Conservation (phyloP, 192 early-diverging fungal species). For the Nowakowskiella sp. region DNA sequence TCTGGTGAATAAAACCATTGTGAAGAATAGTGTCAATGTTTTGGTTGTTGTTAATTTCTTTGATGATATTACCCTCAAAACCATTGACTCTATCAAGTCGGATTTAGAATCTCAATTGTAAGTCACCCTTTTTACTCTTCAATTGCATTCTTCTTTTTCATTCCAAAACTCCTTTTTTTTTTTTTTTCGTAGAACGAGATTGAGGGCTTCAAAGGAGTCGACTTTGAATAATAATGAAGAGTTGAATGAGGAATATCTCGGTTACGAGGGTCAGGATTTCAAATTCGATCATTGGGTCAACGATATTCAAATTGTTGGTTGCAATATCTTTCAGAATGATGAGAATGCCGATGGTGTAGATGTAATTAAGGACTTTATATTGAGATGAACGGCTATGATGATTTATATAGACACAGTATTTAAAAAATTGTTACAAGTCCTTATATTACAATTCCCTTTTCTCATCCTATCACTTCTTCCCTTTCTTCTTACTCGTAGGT, state of each 20-base stretch:
- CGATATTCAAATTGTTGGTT: conserved; percentile 54
- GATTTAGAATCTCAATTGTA: conserved; percentile 75
- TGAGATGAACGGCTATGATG: no score
- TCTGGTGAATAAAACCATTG: conserved; percentile 54
- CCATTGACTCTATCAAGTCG: conserved; percentile 53
- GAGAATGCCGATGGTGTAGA: conserved; percentile 40
- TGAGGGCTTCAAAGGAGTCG: conserved; percentile 60
- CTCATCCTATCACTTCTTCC: no score
- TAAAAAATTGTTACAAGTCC: no score
- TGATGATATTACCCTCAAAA: conserved; percentile 64
- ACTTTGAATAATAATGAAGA: conserved; percentile 57
- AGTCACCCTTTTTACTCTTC: conserved; percentile 19
- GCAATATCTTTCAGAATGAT: no score
- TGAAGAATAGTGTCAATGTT: conserved; percentile 50
- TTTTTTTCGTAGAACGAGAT: conserved; percentile 38
- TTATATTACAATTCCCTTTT: no score
- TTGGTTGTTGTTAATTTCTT: conserved; percentile 79
- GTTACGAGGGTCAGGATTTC: conserved; percentile 73
- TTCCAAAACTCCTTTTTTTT: neutral
- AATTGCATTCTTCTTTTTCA: conserved; percentile 21
- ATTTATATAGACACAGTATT: no score
- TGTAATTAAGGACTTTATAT: conserved; percentile 12
- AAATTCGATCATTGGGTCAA: conserved; percentile 74
- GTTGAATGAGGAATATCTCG: conserved; percentile 59
- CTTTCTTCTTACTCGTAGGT: no score